Evolutionary conservation across 768 basidiomycete species (phyloP).

Genomic region (Asterophora parasitica): DNA sequence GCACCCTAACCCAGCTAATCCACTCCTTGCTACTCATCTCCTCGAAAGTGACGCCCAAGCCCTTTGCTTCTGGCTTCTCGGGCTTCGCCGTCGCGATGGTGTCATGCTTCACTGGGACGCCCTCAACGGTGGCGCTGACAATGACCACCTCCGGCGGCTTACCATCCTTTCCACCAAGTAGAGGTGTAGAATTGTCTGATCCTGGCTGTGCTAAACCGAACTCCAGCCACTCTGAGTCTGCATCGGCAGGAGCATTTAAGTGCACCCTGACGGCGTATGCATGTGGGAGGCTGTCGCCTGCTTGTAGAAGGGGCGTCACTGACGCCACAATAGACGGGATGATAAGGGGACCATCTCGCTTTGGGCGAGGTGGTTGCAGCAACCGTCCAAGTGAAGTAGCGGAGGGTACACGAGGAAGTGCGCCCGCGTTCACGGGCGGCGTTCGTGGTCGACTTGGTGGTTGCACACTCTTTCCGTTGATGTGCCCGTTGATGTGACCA

Average conservation of each 20-base stretch:
- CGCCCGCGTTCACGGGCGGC: slow-evolving; percentile 26
- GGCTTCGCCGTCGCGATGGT: slow-evolving; percentile 37
- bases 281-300: slow-evolving; percentile 26
- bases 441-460: slow-evolving; percentile 29
- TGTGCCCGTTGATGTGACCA: slow-evolving; percentile 20
- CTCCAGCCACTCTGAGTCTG: slow-evolving; percentile 71
- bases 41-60: slow-evolving; percentile 42
- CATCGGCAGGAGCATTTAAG: slow-evolving; percentile 51
- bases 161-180: slow-evolving; percentile 9
- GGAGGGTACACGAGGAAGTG: slow-evolving; percentile 24
- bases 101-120: slow-evolving; percentile 60
- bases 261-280: slow-evolving; percentile 57
- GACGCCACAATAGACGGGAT: slow-evolving; percentile 53
- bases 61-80: slow-evolving; percentile 31
- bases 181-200: slow-evolving; percentile 15
- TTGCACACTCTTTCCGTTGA: slow-evolving; percentile 18
- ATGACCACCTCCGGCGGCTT: slow-evolving; percentile 46
- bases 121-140: slow-evolving; percentile 57
- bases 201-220: slow-evolving; percentile 60
- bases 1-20: slow-evolving; percentile 62
- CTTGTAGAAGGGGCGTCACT: slow-evolving; percentile 47
- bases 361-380: slow-evolving; percentile 25
- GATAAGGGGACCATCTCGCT: slow-evolving; percentile 52
- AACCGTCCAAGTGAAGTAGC: slow-evolving; percentile 22
- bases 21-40: slow-evolving; percentile 53